Percentiles rank a stretch among this genome's conserved stretches.
Evolutionary conservation across 1,284 basidiomycete species (phyloP).

Genomic region (Sporisorium sorghi): DNA sequence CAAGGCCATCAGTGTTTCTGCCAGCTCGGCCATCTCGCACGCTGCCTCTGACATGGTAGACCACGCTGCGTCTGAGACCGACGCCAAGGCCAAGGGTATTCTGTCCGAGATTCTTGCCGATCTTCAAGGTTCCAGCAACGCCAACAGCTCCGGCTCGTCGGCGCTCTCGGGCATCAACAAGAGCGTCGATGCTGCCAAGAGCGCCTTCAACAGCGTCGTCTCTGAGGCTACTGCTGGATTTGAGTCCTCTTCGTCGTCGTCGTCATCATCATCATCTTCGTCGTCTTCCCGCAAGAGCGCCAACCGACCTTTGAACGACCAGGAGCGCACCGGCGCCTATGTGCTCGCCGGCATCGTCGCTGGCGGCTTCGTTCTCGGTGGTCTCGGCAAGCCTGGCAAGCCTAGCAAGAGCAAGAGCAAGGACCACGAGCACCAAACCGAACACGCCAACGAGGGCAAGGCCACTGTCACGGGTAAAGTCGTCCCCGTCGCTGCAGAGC

Average conservation of each 20-base stretch:
- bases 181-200: conserved; percentile 37
- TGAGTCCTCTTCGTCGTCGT: conserved; percentile 18
- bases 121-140: conserved; percentile 17
- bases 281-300: conserved; percentile 31
- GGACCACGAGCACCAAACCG: conserved; percentile 18
- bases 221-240: conserved; percentile 20
- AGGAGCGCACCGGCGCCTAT: conserved; percentile 75
- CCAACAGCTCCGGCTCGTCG: conserved; percentile 5
- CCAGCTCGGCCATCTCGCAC: conserved; percentile 47
- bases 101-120: conserved; percentile 45
- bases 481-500: conserved; percentile 32
- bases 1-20: conserved; percentile 52
- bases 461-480: conserved; percentile 8
- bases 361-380: conserved; percentile 74
- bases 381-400: conserved; percentile 68
- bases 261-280: conserved; percentile 35
- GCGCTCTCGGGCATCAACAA: conserved; percentile 29
- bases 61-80: conserved; percentile 18
- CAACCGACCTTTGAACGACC: conserved; percentile 72
- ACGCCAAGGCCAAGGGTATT: conserved; percentile 33
- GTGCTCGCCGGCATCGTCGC: conserved; percentile 74
- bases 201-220: conserved; percentile 35
- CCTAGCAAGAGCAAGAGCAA: conserved; percentile 42
- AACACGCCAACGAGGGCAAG: conserved; percentile 12
- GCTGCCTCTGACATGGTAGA: conserved; percentile 39